Evolutionary conservation across 1,284 basidiomycete genomes (phyloP), one percentile per base, ranked within the genome.

Genomic region (Microbotryum violaceum): DNA sequence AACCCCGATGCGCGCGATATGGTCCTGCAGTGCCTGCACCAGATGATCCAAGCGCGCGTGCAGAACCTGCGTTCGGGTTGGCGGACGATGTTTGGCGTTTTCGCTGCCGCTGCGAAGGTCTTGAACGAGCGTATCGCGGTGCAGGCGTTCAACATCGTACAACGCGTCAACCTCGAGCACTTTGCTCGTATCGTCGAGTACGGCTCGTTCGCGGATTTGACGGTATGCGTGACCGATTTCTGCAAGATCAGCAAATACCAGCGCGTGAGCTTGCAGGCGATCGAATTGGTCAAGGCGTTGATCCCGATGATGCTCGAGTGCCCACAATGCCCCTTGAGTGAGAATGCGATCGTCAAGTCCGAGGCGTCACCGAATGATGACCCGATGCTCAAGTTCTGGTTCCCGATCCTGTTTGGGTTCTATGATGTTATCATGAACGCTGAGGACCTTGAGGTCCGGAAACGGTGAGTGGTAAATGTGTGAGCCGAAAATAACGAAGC

Each of bases 381-480:
- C 71, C 83, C 83, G 10, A 92, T 92, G 87, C 86, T 94, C 76
- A 87, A 85, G 72, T 97, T 87, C 77, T 99, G 96, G 96, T 93
- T 91, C 79, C 96, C 96, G 0, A 85, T 93, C 5, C 80, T 98
- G 21, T 96, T 98, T 74, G 87, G 89, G 25, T 97, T 97, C 79
- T 97, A 96, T 78, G 96, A 98, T 75, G 93, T 99, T 64, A 94
- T 98, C 75, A 99, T 99, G 96, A 98, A 97, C 64, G 96, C 92
- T 18, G 97, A 98, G 76, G 96, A 99, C 74, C 79, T 99, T 47
- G 96, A 99, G 82, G 93, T 99, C 61, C 85, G 97, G 66, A 83
- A 91, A 74, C 76, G 92, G 92, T 94, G 74, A 78, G 90, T 82
- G 47, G 55, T 25, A 37, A 23, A 31, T 31, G 9, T 10, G 4